Conservation (phyloP, 1,284 basidiomycete genomes). For the Sanghuangporus sanghuang region DNA sequence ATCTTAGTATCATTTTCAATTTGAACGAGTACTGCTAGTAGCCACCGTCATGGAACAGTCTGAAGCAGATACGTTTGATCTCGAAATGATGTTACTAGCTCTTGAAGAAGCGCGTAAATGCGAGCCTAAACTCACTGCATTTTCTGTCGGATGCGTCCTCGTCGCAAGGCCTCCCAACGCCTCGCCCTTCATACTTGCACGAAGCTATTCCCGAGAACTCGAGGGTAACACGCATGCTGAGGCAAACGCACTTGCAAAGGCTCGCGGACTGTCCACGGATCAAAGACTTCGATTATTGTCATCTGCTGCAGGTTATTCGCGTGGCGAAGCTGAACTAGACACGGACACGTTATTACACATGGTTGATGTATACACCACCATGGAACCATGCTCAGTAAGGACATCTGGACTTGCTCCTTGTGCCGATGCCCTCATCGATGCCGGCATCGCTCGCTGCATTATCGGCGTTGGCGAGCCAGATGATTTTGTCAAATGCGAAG, state of each 20-base stretch:
- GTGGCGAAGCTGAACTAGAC: constrained; percentile 22
- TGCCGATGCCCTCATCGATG: constrained; percentile 77
- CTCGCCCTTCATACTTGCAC: constrained; percentile 55
- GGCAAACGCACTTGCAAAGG: constrained; percentile 87
- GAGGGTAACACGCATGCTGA: constrained; percentile 97
- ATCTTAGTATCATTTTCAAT: too few species aligned
- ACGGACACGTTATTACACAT: constrained; percentile 46
- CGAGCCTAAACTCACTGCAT: constrained; percentile 72
- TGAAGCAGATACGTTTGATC: constrained; percentile 26
- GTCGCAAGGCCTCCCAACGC: constrained; percentile 41
- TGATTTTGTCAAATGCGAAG: constrained; percentile 94
- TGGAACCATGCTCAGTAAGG: constrained; percentile 94
- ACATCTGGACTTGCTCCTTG: constrained; percentile 87
- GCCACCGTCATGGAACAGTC: neutral
- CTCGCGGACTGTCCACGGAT: constrained; percentile 38
- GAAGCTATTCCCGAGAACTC: constrained; percentile 90
- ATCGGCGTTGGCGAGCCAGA: constrained; percentile 92
- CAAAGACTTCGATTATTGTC: constrained; percentile 43
- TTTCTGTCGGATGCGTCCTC: constrained; percentile 92
- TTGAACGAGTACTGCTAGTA: neutral
- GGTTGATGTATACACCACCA: constrained; percentile 86
- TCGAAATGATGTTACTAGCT: constrained; percentile 57
- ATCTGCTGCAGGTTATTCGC: constrained; percentile 21
- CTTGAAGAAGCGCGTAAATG: constrained; percentile 73
- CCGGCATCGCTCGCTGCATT: constrained; percentile 71